Conservation (phyloP, 1,139 yeast species). For the Zygoascus hellenicus region DNA sequence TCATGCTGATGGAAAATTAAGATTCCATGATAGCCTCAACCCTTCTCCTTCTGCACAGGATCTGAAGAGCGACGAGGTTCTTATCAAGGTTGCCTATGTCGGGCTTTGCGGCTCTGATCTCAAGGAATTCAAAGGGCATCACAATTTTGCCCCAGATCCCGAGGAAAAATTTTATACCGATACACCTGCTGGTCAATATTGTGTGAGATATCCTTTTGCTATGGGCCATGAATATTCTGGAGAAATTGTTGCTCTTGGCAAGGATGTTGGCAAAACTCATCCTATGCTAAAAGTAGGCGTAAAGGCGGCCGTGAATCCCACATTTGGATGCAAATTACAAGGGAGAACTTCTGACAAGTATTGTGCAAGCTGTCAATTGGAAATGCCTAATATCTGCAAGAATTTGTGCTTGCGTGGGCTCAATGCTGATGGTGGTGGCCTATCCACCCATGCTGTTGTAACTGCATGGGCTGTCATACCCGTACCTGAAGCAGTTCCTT, state of each 20-base stretch:
- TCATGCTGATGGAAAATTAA: constrained; percentile 11
- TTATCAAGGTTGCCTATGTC: constrained; percentile 43
- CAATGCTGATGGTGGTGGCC: constrained; percentile 48
- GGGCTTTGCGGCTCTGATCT: constrained; percentile 52
- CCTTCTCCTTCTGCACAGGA: constrained; percentile 7
- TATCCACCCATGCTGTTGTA: constrained; percentile 46
- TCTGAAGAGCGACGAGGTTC: constrained; percentile 36
- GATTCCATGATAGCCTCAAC: constrained; percentile 3
- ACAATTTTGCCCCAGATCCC: constrained; percentile 39
- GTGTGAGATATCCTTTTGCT: constrained; percentile 30
- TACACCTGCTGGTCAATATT: constrained; percentile 28
- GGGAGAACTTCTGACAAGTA: constrained; percentile 20
- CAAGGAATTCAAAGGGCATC: constrained; percentile 44
- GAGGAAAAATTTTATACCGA: constrained; percentile 11
- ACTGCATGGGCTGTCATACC: constrained; percentile 33
- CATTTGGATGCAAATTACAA: constrained; percentile 45
- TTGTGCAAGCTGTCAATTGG: constrained; percentile 43
- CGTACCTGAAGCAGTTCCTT: constrained; percentile 44
- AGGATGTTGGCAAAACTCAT: constrained; percentile 32
- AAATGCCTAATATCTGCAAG: constrained; percentile 45
- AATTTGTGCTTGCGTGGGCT: constrained; percentile 43
- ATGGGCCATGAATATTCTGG: constrained; percentile 59
- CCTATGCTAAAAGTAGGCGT: constrained; percentile 40
- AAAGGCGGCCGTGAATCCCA: constrained; percentile 39
- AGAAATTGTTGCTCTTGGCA: constrained; percentile 35